Conservation (phyloP, 2,329 filamentous ascomycete species). For the Pseudogymnoascus sp. region DNA sequence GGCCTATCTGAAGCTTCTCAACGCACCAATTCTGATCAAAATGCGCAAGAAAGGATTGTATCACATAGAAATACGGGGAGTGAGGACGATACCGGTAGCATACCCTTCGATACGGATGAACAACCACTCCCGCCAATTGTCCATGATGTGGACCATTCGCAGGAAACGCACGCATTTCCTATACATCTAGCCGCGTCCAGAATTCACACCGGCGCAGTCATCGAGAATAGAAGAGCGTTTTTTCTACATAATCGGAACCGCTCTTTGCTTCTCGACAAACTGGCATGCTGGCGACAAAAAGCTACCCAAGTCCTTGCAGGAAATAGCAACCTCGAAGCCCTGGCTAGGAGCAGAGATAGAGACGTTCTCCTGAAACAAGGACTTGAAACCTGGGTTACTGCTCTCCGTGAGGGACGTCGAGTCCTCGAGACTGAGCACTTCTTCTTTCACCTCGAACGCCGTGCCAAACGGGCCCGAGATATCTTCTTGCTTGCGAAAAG, state of each 20-base stretch:
- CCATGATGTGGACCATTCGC: not conserved
- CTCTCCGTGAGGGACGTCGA: conserved; percentile 22
- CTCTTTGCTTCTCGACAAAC: not conserved
- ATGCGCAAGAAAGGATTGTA: not conserved
- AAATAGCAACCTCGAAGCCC: conserved; percentile 32
- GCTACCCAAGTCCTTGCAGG: conserved; percentile 29
- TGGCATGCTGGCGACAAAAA: conserved; percentile 22
- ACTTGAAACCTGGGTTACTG: conserved; percentile 42
- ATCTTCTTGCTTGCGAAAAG: conserved; percentile 58
- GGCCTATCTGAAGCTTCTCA: not conserved
- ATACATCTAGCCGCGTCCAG: not conserved
- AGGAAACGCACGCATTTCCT: not conserved
- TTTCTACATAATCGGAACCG: not conserved
- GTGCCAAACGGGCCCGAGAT: conserved; percentile 57
- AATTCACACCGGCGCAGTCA: not conserved
- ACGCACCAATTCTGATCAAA: not conserved
- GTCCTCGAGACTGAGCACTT: conserved; percentile 41
- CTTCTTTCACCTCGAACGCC: conserved; percentile 48
- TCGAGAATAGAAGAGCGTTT: not conserved
- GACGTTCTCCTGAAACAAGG: conserved; percentile 44
- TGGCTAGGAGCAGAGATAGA: conserved; percentile 44
- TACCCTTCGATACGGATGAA: not conserved
- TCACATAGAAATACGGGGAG: not conserved
- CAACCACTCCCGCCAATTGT: not conserved
- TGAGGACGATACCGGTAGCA: not conserved